Evolutionary conservation across 2,329 filamentous ascomycete genomes (phyloP).

Genomic region (Fusarium sp.): DNA sequence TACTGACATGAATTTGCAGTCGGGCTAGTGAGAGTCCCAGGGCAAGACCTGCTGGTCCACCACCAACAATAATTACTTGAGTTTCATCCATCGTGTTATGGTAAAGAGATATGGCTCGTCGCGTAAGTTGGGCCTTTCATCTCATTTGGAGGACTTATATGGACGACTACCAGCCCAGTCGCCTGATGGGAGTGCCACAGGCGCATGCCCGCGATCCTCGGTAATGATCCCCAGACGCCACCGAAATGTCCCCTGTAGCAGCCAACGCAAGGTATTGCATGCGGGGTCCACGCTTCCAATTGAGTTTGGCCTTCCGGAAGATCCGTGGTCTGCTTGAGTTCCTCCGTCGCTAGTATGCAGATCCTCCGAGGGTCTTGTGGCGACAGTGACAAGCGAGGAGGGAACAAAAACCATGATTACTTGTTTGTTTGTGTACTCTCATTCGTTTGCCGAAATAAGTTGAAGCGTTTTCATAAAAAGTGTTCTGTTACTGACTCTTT

Average conservation of each 20-base stretch:
- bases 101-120: rapidly evolving
- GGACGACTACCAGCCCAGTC: not conserved
- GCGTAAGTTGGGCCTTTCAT: too few relatives aligned
- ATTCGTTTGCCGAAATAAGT: too few relatives aligned
- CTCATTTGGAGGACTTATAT: not conserved
- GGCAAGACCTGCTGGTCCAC: not conserved
- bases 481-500: too few relatives aligned
- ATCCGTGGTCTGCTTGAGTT: not conserved
- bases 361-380: not conserved
- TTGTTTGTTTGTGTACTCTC: too few relatives aligned
- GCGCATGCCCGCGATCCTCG: not conserved
- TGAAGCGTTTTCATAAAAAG: too few relatives aligned
- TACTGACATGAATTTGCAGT: not conserved
- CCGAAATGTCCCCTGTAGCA: rapidly evolving
- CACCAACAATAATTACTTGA: not conserved
- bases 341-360: not conserved
- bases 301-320: not conserved
- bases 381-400: not conserved
- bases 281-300: not conserved
- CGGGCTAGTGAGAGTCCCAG: not conserved
- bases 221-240: not conserved
- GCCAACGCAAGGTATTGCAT: not conserved
- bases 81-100: not conserved
- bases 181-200: too few relatives aligned
- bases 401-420: rapidly evolving